Evolutionary conservation across 306 rosid species (phyloP).

Genomic region (Macrotyloma uniflorum): DNA sequence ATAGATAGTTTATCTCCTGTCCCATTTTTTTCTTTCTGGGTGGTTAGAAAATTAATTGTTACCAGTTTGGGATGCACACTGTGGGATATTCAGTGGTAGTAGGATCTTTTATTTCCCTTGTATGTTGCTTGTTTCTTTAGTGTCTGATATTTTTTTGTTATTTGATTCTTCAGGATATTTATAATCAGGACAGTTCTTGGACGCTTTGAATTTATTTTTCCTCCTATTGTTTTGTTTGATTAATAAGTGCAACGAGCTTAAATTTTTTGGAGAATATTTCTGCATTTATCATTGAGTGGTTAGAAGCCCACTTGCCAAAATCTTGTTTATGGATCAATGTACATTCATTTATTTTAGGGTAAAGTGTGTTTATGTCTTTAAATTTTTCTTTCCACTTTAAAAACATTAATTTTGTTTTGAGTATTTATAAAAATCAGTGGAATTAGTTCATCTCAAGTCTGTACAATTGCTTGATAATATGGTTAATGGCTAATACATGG

Average conservation of each 20-base stretch:
- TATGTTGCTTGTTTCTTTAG: conserved; percentile 42
- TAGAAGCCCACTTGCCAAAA: background rate
- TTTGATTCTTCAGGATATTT: conserved; percentile 35
- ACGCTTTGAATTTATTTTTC: background rate
- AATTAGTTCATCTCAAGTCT: too few relatives aligned
- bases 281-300: background rate
- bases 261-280: background rate
- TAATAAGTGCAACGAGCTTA: background rate
- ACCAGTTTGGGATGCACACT: conserved; percentile 36
- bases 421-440: too few relatives aligned
- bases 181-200: background rate
- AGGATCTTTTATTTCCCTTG: conserved; percentile 33
- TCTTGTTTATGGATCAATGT: background rate
- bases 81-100: conserved; percentile 24
- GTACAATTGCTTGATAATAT: too few relatives aligned
- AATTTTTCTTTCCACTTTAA: background rate
- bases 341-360: background rate
- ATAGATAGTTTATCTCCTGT: conserved; percentile 49
- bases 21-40: conserved; percentile 30
- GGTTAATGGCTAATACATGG: too few relatives aligned
- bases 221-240: background rate
- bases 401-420: too few relatives aligned
- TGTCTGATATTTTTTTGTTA: conserved; percentile 29
- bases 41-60: conserved; percentile 31
- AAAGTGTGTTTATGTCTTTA: background rate